These are phyloP conservation scores for Chaetomium olivaceum DNA, from an alignment of 2,329 filamentous ascomycete genomes.

Conservation along the genomic window DNA sequence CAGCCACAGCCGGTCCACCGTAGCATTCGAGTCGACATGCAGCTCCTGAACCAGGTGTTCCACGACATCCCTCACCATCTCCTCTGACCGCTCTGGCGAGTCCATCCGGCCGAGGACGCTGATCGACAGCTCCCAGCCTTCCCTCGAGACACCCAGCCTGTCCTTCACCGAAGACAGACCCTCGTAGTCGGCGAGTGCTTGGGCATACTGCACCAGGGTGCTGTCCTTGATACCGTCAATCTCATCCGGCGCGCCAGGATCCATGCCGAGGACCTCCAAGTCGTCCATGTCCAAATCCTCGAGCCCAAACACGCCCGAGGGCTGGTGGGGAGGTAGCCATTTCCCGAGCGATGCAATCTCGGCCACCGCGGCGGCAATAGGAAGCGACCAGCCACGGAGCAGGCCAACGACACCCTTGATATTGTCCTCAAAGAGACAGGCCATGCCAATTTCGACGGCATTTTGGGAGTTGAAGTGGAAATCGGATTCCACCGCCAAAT, in stretches of 20 bases:
- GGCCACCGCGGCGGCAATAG: slow-evolving; percentile 73
- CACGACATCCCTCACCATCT: slow-evolving; percentile 73
- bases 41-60: slow-evolving; percentile 61
- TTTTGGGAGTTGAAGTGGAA: slow-evolving; percentile 77
- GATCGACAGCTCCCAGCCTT: slow-evolving; percentile 90
- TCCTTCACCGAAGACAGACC: slow-evolving; percentile 44
- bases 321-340: slow-evolving; percentile 69
- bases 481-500: slow-evolving; percentile 66
- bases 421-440: slow-evolving; percentile 80
- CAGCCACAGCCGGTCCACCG: slow-evolving; percentile 79
- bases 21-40: slow-evolving; percentile 65
- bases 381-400: slow-evolving; percentile 76
- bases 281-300: slow-evolving; percentile 79
- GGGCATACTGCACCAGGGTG: slow-evolving; percentile 74
- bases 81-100: slow-evolving; percentile 67
- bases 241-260: slow-evolving; percentile 58
- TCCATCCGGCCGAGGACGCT: slow-evolving; percentile 81
- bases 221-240: slow-evolving; percentile 73
- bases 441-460: slow-evolving; percentile 76
- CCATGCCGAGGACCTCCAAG: slow-evolving; percentile 76
- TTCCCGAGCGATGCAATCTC: slow-evolving; percentile 81
- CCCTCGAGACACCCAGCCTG: slow-evolving; percentile 45
- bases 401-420: slow-evolving; percentile 73
- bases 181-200: slow-evolving; percentile 60
- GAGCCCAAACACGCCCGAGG: slow-evolving; percentile 56